These are phyloP conservation scores for Yarrowia sp. DNA, from an alignment of 805 yeast genomes.

Conservation along the genomic window DNA sequence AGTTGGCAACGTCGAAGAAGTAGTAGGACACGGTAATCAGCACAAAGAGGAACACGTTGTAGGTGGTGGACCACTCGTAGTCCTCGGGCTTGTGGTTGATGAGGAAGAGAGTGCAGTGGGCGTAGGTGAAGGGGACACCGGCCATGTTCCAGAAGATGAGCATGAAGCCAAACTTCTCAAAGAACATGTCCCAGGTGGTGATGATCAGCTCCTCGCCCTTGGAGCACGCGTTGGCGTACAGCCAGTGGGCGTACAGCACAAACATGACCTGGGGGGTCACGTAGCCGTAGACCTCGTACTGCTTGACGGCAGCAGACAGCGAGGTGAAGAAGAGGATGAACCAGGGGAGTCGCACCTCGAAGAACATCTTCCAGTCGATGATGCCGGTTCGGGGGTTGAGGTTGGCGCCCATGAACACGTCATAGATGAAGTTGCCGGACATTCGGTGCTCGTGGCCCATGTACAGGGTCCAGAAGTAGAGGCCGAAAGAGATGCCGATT, in stretches of 20 bases:
- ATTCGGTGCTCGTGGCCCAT: slow-evolving; percentile 79
- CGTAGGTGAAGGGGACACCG: slow-evolving; percentile 97
- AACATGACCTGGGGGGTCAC: slow-evolving; percentile 72
- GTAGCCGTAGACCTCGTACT: slow-evolving; percentile 75
- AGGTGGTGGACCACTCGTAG: slow-evolving; percentile 66
- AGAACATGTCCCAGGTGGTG: slow-evolving; percentile 99
- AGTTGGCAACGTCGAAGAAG: slow-evolving; percentile 92
- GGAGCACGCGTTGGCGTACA: slow-evolving; percentile 94
- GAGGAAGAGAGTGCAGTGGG: slow-evolving; percentile 84
- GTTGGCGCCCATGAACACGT: slow-evolving; percentile 96
- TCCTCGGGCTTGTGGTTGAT: slow-evolving; percentile 80
- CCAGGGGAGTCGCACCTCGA: slow-evolving; percentile 97
- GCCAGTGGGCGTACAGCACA: slow-evolving; percentile 80
- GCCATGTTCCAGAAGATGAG: slow-evolving; percentile 98
- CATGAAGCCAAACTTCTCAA: slow-evolving; percentile 99
- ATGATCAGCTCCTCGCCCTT: slow-evolving; percentile 97
- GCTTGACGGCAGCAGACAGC: slow-evolving; percentile 70
- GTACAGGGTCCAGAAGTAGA: slow-evolving; percentile 65
- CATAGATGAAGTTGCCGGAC: slow-evolving; percentile 89
- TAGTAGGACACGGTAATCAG: slow-evolving; percentile 70
- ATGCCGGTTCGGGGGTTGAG: slow-evolving; percentile 93
- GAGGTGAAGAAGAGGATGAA: slow-evolving; percentile 78
- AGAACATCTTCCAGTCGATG: slow-evolving; percentile 92
- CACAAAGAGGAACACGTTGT: slow-evolving; percentile 55
- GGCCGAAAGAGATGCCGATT: slow-evolving; percentile 57